Conservation (phyloP, 805 yeast genomes). For the Starmerella cellae region DNA sequence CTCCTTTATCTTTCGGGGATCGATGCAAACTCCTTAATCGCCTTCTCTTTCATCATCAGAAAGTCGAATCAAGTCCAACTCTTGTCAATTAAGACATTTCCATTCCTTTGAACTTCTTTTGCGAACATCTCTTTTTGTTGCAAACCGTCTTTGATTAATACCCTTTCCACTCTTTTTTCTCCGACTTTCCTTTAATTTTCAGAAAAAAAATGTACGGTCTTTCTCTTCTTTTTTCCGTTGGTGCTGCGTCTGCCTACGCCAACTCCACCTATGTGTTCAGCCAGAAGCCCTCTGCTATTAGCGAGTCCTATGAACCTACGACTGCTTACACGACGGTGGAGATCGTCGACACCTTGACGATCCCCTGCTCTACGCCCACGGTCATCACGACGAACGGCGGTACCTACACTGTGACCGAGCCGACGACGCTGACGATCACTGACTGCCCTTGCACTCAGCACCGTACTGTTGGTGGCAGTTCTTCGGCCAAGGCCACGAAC, state of each 20-base stretch:
- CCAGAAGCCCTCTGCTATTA: background rate
- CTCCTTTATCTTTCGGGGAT: too few species aligned
- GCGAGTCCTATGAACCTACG: background rate
- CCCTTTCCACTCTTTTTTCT: background rate
- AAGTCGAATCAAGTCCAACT: too few species aligned
- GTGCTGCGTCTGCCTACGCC: constrained; percentile 1
- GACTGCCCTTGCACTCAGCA: constrained; percentile 23
- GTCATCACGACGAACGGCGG: background rate
- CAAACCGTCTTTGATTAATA: background rate
- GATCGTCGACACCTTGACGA: background rate
- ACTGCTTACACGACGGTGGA: background rate
- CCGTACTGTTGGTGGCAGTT: background rate
- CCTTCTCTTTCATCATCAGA: too few species aligned
- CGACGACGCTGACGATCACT: background rate
- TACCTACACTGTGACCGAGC: background rate
- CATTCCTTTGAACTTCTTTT: too few species aligned
- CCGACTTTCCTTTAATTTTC: too few species aligned
- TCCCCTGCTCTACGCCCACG: background rate
- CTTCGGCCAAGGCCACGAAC: background rate
- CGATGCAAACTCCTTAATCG: too few species aligned
- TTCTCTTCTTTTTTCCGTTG: constrained; percentile 3
- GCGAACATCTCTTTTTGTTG: too few species aligned
- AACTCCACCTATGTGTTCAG: constrained; percentile 6
- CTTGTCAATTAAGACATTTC: too few species aligned
- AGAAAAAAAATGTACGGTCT: constrained; percentile 1